phyloP scores from a whole-genome alignment of 805 yeast genomes.

The Wickerhamomyces mucosus region DNA sequence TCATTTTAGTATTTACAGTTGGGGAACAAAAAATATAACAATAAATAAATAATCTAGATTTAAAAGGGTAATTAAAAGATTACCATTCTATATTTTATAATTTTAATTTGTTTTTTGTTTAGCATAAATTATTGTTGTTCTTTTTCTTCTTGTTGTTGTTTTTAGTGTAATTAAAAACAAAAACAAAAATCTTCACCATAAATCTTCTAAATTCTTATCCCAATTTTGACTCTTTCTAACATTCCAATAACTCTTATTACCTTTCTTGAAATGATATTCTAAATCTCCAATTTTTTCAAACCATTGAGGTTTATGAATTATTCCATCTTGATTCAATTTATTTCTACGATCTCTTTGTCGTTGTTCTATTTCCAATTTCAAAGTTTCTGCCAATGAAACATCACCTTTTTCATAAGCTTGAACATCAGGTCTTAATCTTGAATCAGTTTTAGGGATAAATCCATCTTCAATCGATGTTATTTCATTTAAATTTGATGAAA shows the following conservation, averaged over 20 bases:
- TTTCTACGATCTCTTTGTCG: constrained; percentile 72
- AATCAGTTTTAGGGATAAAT: constrained; percentile 72
- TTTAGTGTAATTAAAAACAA: not conserved
- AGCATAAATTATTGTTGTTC: no score
- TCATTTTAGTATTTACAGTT: no score
- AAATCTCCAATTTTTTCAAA: constrained; percentile 35
- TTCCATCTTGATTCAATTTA: constrained; percentile 35
- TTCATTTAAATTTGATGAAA: constrained; percentile 74
- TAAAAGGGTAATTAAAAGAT: no score
- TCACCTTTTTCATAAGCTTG: constrained; percentile 60
- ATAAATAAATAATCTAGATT: no score
- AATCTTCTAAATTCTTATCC: constrained; percentile 37
- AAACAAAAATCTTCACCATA: constrained; percentile 38
- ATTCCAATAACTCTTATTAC: constrained; percentile 68
- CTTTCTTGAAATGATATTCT: constrained; percentile 48
- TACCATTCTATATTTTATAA: no score
- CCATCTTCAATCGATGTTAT: constrained; percentile 62
- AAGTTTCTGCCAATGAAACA: constrained; percentile 58
- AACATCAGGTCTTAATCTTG: constrained; percentile 85
- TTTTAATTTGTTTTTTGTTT: no score
- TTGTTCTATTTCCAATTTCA: constrained; percentile 66
- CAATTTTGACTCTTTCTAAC: constrained; percentile 58
- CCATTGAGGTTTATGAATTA: constrained; percentile 47
- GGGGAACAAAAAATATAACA: no score
- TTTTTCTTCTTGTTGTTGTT: no score